Base-by-base conservation (phyloP, 2,329 filamentous ascomycete species). In the Aurifilum marmelostoma region DNA sequence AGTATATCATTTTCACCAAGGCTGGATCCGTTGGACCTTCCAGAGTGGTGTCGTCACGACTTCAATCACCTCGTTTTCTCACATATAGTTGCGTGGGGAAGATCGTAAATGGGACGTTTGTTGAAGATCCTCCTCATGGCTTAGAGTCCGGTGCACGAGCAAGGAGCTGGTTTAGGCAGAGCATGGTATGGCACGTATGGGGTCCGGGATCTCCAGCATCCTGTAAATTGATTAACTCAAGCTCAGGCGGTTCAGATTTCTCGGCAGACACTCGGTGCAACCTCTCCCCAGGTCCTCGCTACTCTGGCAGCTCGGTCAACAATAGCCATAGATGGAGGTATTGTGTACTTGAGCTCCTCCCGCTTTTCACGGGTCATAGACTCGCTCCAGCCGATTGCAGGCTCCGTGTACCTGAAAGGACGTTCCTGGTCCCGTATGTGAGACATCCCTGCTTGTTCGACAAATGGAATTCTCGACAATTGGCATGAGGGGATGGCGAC, bases 31-130 rank as follows among this genome's bases (percentile, higher is more conserved):
- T 67, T 52, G 39, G 18, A 3, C 14, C 16, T 34, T n/a, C 21
- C 24, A 39, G 32, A 68, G 68, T 70, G 62, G 50, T 70, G 68
- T 70, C 68, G 68, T 70, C 68, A 70, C 68, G 58, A 65, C 66
- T 68, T 67, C 27, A 21, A n/a, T 47, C 9, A 34, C 34, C 34
- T 43, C 32, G 24, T 63, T 52, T 29, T 43, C 47, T 65, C 68
- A 16, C 18, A 32, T 16, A 47, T 41, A 11, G 52, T 39, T 54
- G 34, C 58, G 62, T 63, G 58, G 61, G 34, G 24, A 54, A 29
- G 41, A 56, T 65, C 66, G 62, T 59, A 59, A 60, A 56, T 63
- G 54, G 37, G 24, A n/a, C 63, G 32, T 65, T 47, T 52, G 43
- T 43, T n/a, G 52, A 39, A 58, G 27, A 29, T 56, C 62, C 47